phyloP scores from a whole-genome alignment of 345 rosid species.

The Aquilaria malaccensis region DNA sequence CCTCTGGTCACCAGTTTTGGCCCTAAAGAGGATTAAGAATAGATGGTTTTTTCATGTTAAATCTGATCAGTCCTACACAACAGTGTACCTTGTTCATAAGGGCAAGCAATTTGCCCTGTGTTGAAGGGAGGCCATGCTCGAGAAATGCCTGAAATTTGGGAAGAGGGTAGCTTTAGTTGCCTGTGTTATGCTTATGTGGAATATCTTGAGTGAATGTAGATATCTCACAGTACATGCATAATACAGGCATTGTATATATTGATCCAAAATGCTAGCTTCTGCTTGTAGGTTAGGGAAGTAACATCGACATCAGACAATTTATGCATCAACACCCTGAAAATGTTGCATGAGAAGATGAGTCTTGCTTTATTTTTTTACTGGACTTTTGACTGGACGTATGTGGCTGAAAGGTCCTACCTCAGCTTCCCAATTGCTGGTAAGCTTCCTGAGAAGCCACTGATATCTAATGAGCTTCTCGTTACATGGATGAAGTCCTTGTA shows the following conservation, averaged over 20 bases:
- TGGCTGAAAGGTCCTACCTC: conserved; percentile 30
- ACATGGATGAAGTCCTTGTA: conserved; percentile 79
- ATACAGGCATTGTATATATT: conserved; percentile 82
- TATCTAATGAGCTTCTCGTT: conserved; percentile 45
- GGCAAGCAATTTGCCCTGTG: conserved; percentile 63
- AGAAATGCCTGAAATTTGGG: conserved; percentile 62
- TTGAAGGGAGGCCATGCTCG: conserved; percentile 79
- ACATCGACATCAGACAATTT: conserved; percentile 58
- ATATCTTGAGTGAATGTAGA: conserved; percentile 14
- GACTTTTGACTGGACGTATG: not conserved
- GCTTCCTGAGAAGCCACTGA: conserved; percentile 30
- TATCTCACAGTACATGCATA: conserved; percentile 81
- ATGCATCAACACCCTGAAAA: conserved; percentile 52
- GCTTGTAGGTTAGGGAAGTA: conserved; percentile 73
- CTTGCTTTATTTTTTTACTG: not conserved
- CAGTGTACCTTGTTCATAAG: conserved; percentile 75
- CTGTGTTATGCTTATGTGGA: conserved; percentile 2
- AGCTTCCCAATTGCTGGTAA: conserved; percentile 37
- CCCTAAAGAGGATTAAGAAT: too few relatives aligned
- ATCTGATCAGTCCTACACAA: not conserved
- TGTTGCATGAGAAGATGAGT: not conserved
- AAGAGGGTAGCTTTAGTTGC: conserved; percentile 3
- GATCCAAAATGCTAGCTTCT: conserved; percentile 94
- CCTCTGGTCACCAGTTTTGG: too few relatives aligned
- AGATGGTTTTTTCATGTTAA: too few relatives aligned